These are phyloP conservation scores for Eimeria zaria DNA, from an alignment of 169 alveolate species.

Conservation along the genomic window DNA sequence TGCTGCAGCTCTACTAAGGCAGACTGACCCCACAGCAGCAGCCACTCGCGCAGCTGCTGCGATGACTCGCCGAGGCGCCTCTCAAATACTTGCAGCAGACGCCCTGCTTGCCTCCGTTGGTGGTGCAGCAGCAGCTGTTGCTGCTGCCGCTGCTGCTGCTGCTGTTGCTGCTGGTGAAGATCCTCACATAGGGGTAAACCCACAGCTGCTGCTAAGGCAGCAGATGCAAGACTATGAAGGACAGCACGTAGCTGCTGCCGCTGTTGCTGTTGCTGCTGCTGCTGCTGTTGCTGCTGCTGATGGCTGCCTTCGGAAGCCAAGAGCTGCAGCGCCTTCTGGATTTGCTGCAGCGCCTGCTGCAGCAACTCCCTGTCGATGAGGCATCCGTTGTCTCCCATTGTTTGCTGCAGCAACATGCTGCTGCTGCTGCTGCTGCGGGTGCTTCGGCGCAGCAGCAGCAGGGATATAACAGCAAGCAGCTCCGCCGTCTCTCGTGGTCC, in stretches of 20 bases:
- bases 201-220: constrained; percentile 50
- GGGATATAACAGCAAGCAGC: constrained; percentile 2
- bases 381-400: neutral
- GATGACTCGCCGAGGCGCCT: neutral
- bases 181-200: constrained; percentile 33
- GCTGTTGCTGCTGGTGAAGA: constrained; percentile 61
- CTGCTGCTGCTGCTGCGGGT: constrained; percentile 42
- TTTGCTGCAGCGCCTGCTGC: constrained; percentile 79
- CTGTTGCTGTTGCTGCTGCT: constrained; percentile 43
- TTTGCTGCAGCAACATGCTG: constrained; percentile 48
- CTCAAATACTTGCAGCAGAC: constrained; percentile 15
- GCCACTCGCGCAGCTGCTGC: constrained; percentile 30
- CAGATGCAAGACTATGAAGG: constrained; percentile 12
- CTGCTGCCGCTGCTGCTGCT: constrained; percentile 38
- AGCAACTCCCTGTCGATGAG: constrained; percentile 6
- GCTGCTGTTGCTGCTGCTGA: constrained; percentile 42
- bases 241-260: constrained; percentile 35
- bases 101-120: constrained; percentile 5
- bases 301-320: neutral
- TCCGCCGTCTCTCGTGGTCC: constrained; percentile 52
- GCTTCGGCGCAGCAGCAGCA: constrained; percentile 48
- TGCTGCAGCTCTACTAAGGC: neutral
- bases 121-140: neutral
- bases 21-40: constrained; percentile 7
- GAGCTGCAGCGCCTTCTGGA: constrained; percentile 37